Base-by-base conservation (phyloP, 768 basidiomycete genomes). In the Piloderma croceum region DNA sequence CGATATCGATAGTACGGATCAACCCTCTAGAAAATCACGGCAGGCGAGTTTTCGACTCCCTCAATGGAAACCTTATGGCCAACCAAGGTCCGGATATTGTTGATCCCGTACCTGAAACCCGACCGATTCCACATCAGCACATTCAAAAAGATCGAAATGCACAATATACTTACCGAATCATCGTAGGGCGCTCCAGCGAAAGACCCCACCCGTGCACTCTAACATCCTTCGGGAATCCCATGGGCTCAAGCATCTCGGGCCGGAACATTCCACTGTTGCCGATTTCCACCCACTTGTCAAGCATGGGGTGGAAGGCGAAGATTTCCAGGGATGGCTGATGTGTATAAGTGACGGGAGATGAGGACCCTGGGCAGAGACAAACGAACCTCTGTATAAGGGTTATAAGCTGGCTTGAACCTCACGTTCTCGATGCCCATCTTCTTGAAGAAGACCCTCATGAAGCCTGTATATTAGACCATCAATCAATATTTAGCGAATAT, bases 211-310 rank as follows among this genome's bases (percentile, higher is more conserved):
- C 96, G 47, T 92, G 89, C 19, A 97, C 94, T 19, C 92, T 83
- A 9, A 98, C 91, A 54, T 92, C 92, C 49, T 89, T 86, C 0
- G 96, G 96, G 58, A 98, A 82, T 23, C 96, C 96, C 93, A 98
- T 97, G 6, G 96, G 92, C 59, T 92, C 92, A 23, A 99, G 71
- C 94, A 99, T 97, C 61, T 99, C 96, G 3, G 96, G 96, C 24
- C 96, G 80, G 81, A 99, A 99, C 88, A 99, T 94, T 18, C 96
- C 96, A 57, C 91, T 94, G 67, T 98, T 98, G 24, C 94, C 94
- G 23, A 98, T 90, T 63, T 97, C 94, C 24, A 98, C 93, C 91
- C 92, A 96, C 53, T 87, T 86, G 60, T 87, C 72, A 27, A 98
- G 76, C 63, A 83, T 77, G 27, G 92, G 90, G 54, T 99, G 96